Evolutionary conservation across 805 yeast genomes (phyloP), one percentile per base, ranked within the genome.

Genomic region (Pichia paraexigua): DNA sequence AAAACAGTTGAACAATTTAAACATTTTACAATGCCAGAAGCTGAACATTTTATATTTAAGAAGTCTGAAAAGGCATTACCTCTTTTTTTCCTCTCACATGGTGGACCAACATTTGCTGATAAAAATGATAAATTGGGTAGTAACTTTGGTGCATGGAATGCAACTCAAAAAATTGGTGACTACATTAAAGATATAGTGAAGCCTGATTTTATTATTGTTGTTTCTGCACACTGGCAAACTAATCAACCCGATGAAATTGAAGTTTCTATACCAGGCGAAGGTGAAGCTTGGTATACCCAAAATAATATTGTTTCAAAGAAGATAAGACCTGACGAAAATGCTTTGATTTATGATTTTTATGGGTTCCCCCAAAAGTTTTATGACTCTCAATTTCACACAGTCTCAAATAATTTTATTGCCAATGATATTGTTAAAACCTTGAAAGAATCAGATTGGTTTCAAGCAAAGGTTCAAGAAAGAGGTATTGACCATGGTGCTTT

Each of bases 401-500:
- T 67, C 47, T 74, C 74, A 43, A 73, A 77, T 48, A 47, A 62
- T 1, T 58, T 59, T 11, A 51, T 83, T 5, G 78, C 87, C 0
- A 49, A 70, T 20, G 67, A 72, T 48, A 67, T 86, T 22, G 67
- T 70, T 28, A 59, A 68, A 2, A 63, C 72, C 2, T 67, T 85
- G 21, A 57, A 58, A 13, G 57, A 61, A 8, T 55, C 64, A 22
- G 85, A 83, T 0, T 69, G 83, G 47, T 58, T 58, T 20, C 58
- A 68, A 3, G 66, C 81, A 0, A 65, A 67, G 27, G 53, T 78
- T 11, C 71, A 76, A 0, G 62, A 68, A n/a, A 70, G 94, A 51
- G 94, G 94, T 11, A 65, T 87, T 22, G 95, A 87, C 62, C 95
- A 87, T 67, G 95, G 95, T 8, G 83, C 74, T 9, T 87, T 92